These are phyloP conservation scores for Haemoproteus tartakovskyi DNA, from an alignment of 169 alveolate species.

Conservation along the genomic window DNA sequence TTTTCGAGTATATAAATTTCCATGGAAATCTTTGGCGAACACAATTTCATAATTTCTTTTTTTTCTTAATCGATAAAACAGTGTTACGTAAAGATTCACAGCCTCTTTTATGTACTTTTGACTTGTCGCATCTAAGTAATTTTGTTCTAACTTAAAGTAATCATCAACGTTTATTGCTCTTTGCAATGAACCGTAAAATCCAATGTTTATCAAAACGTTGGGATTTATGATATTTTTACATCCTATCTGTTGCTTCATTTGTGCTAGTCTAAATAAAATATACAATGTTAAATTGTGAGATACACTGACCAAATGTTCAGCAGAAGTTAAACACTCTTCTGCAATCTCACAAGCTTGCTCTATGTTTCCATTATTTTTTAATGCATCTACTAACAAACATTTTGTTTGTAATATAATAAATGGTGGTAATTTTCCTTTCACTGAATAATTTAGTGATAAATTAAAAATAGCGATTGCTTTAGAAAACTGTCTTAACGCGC, in stretches of 20 bases:
- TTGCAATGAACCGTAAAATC: constrained; percentile 13
- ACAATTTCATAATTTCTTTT: constrained; percentile 26
- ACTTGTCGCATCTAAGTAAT: constrained; percentile 44
- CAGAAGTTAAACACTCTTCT: constrained; percentile 34
- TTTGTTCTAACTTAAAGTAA: constrained; percentile 26
- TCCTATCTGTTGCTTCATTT: constrained; percentile 52
- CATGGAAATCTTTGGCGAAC: constrained; percentile 45
- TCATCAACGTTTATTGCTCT: constrained; percentile 18
- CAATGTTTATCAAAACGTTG: constrained; percentile 3
- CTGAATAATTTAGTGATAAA: constrained; percentile 32
- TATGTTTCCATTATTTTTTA: constrained; percentile 53
- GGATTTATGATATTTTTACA: constrained; percentile 50
- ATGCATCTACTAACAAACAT: constrained; percentile 46
- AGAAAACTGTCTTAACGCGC: constrained; percentile 19
- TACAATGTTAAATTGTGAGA: constrained; percentile 28
- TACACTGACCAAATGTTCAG: background rate
- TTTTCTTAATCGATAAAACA: constrained; percentile 11
- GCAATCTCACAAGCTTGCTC: constrained; percentile 49
- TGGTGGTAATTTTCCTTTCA: constrained; percentile 22
- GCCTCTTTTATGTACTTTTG: constrained; percentile 45
- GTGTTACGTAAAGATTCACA: constrained; percentile 27
- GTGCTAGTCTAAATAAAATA: constrained; percentile 28
- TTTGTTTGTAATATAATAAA: constrained; percentile 37
- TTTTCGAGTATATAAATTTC: constrained; percentile 46
- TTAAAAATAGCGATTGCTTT: constrained; percentile 39